phyloP scores from a whole-genome alignment of 768 basidiomycete species.

The Russula ochroleuca region DNA sequence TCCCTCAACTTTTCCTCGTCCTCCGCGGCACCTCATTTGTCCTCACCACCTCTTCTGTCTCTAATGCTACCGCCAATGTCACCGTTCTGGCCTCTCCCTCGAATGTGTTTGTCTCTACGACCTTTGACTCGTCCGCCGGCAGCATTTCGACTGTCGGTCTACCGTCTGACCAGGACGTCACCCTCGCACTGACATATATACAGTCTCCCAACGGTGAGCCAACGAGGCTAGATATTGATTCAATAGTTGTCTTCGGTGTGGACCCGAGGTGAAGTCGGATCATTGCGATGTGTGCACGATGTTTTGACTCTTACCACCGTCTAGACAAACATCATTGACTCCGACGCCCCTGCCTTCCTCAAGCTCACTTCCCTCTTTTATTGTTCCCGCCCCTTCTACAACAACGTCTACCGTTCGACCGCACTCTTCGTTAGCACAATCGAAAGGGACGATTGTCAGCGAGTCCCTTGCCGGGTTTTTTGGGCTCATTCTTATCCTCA shows the following conservation, averaged over 20 bases:
- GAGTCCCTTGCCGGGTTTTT: conserved; percentile 29
- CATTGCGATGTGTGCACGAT: background rate
- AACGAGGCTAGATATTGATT: conserved; percentile 28
- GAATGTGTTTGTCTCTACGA: conserved; percentile 19
- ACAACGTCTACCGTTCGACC: conserved; percentile 10
- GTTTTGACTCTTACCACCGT: background rate
- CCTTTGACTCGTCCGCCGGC: conserved; percentile 24
- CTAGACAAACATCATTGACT: conserved; percentile 18
- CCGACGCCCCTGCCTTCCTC: conserved; percentile 20
- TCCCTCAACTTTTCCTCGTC: conserved; percentile 29
- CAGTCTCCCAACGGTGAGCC: conserved; percentile 8
- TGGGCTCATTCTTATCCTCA: conserved; percentile 24
- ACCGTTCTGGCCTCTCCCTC: conserved; percentile 27
- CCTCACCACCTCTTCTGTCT: conserved; percentile 24
- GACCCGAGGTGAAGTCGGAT: conserved; percentile 12
- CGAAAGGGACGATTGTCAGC: conserved; percentile 28
- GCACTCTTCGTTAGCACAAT: conserved; percentile 21
- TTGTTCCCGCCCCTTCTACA: conserved; percentile 21
- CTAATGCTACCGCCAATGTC: conserved; percentile 29
- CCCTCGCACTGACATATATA: conserved; percentile 27
- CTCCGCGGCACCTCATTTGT: conserved; percentile 26
- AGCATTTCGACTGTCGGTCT: conserved; percentile 25
- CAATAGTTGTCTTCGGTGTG: conserved; percentile 13
- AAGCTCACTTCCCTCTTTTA: conserved; percentile 26
- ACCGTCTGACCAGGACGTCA: conserved; percentile 23